A percentile compares a stretch with the other conserved stretches of the same genome.
Evolutionary conservation across 768 basidiomycete species (phyloP).

Genomic region (Macrolepiota fuliginosa): DNA sequence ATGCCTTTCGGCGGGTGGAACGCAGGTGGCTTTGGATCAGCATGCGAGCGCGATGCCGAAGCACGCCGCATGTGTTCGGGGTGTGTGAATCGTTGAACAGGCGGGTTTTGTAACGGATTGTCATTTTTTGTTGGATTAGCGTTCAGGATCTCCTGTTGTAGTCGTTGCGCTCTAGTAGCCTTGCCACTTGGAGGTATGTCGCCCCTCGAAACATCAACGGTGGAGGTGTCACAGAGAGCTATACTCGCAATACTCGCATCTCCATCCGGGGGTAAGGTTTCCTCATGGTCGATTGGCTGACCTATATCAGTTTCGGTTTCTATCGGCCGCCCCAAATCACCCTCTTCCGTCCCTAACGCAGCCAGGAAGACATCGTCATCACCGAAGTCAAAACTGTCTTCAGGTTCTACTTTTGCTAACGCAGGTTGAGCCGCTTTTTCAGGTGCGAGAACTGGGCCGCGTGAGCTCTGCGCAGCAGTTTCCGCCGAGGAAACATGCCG

Average conservation of each 20-base stretch:
- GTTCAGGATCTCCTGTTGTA: slow-evolving; percentile 6
- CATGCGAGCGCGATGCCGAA: no score
- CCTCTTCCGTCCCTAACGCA: slow-evolving; percentile 48
- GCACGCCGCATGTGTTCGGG: background rate
- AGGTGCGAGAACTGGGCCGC: background rate
- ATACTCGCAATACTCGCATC: background rate
- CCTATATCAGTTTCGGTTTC: slow-evolving; percentile 32
- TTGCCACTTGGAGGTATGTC: background rate
- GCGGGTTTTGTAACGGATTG: background rate
- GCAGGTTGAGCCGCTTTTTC: background rate
- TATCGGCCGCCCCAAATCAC: slow-evolving; percentile 43
- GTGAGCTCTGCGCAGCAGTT: background rate
- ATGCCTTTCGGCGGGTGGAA: slow-evolving; percentile 8
- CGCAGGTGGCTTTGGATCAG: slow-evolving; percentile 2
- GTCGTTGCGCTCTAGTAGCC: background rate
- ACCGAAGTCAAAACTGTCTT: slow-evolving; percentile 42
- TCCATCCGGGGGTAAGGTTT: slow-evolving; percentile 2
- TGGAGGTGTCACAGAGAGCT: background rate
- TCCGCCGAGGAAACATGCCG: slow-evolving; percentile 16
- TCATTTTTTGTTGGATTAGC: slow-evolving; percentile 4
- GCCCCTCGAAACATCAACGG: background rate
- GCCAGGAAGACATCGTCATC: slow-evolving; percentile 71
- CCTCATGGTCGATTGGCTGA: slow-evolving; percentile 41
- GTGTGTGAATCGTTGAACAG: slow-evolving; percentile 2
- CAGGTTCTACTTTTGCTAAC: slow-evolving; percentile 15